Base-by-base conservation (phyloP, 768 basidiomycete genomes). In the Jaapia argillacea region DNA sequence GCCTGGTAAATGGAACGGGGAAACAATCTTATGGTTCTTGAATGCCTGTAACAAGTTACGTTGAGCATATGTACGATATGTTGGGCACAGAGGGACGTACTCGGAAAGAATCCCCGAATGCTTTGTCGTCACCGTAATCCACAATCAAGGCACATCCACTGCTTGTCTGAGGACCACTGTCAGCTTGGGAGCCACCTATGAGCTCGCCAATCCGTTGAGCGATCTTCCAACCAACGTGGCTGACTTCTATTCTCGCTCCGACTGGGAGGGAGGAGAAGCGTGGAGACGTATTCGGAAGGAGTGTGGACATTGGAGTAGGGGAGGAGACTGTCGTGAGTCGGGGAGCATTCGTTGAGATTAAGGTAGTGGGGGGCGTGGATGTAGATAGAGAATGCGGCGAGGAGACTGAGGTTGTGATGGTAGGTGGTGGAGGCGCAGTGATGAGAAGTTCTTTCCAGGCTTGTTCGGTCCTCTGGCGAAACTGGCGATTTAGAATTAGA, bases 381-480 rank as follows among this genome's bases (percentile, higher is more conserved):
- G n/a, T 16, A 20, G 23, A 48, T 16, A 1, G 43, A 23, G 56
- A 36, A 13, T 13, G 26, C 26, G 49, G 40, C 13, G n/a, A n/a
- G 44, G 47, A 46, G 54, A 49, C 24, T 55, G 41, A 41, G 38
- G 12, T 40, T 48, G 21, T 14, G 49, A 46, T 3, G 51, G 48
- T 42, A 44, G 55, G 13, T 51, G 10, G 31, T 46, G 45, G 56
- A 27, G 46, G n/a, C n/a, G n/a, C 57, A 26, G 74, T 71, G 16
- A 97, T 75, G 48, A 90, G 66, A 2, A 97, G 74, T 63, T 97
- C 94, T 42, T 84, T 76, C 82, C 87, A 97, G 4, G 86, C 90
- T 20, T 77, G 67, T 31, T 74, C 63, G 7, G 74, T 80, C 79
- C 79, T 90, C 87, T 91, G 54, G 2, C 12, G 14, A 18, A 4